These are phyloP conservation scores for Blastocystis sp. DNA, from an alignment of 352 stramenopile species.

Conservation along the genomic window DNA sequence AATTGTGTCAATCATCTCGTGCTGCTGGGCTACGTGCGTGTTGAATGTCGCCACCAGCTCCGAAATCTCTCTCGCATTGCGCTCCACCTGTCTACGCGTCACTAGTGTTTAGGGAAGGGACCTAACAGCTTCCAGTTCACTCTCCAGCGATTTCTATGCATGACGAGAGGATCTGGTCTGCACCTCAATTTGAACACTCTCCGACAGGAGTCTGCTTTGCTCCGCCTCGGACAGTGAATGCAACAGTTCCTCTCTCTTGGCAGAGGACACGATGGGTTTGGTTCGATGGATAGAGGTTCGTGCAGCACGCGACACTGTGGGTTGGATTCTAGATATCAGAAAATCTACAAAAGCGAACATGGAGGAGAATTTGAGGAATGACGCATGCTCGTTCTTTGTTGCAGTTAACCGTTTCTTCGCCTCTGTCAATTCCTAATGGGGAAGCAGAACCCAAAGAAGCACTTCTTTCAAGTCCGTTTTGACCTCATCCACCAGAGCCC, in stretches of 20 bases:
- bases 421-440: background rate
- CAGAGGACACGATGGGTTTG: background rate
- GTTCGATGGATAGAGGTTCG: background rate
- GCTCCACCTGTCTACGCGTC: conserved; percentile 36
- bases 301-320: background rate
- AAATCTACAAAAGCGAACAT: background rate
- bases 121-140: conserved; percentile 29
- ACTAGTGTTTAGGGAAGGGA: background rate
- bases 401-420: background rate
- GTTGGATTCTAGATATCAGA: conserved; percentile 8
- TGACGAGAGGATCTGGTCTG: background rate
- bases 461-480: conserved; percentile 31
- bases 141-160: conserved; percentile 26
- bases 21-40: conserved; percentile 18
- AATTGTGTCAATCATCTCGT: conserved; percentile 47
- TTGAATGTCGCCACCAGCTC: conserved; percentile 25
- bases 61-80: conserved; percentile 15
- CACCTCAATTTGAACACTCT: conserved; percentile 57
- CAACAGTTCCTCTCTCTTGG: background rate
- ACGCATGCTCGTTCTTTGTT: background rate
- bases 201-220: background rate
- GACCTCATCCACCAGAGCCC: background rate
- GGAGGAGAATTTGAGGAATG: background rate
- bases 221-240: conserved; percentile 5
- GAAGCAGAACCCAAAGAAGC: background rate